A percentile compares a stretch with the other conserved stretches of the same genome.
Conservation (phyloP, 176 grass and related monocot genomes). For the Alloteropsis semialata region DNA sequence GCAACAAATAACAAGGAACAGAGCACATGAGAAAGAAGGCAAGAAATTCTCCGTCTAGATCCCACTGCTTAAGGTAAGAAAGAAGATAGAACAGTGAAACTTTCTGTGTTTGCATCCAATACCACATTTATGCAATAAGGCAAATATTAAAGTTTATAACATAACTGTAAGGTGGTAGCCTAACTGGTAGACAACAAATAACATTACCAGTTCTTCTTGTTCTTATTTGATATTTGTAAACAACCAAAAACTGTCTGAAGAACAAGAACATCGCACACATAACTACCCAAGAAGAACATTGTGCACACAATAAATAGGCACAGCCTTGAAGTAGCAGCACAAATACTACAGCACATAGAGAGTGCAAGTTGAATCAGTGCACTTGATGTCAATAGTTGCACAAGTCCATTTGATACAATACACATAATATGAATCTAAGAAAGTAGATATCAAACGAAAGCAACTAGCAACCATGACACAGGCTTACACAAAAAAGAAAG, state of each 20-base stretch:
- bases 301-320: background rate
- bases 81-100: background rate
- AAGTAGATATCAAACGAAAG: background rate
- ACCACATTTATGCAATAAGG: background rate
- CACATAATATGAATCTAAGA: background rate
- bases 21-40: background rate
- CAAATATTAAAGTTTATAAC: background rate
- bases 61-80: background rate
- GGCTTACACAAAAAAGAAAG: background rate
- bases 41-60: background rate
- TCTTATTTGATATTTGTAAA: no score
- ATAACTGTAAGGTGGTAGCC: background rate
- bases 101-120: background rate
- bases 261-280: no score
- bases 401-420: background rate
- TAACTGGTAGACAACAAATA: background rate
- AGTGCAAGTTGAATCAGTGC: background rate
- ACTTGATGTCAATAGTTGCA: background rate
- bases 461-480: background rate
- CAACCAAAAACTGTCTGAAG: no score
- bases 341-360: background rate
- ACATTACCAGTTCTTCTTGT: background rate
- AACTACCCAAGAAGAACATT: background rate
- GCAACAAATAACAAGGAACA: conserved; percentile 8
- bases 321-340: background rate